Evolutionary conservation across 2,329 filamentous ascomycete species (phyloP).

Genomic region (Fusarium virguliforme): DNA sequence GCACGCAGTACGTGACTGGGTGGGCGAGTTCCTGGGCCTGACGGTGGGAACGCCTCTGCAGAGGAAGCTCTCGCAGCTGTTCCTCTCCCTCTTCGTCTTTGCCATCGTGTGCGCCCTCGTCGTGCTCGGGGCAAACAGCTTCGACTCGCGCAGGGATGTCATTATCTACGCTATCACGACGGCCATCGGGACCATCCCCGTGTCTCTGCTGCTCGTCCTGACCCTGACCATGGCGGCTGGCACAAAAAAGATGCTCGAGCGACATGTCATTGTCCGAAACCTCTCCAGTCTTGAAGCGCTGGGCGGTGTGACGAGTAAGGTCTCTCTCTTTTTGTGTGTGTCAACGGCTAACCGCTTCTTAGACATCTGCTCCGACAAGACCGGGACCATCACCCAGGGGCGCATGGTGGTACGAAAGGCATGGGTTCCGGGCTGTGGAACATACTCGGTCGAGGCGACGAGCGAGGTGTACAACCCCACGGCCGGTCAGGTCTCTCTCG

Average conservation of each 20-base stretch:
- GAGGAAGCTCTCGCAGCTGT: slow-evolving; percentile 77
- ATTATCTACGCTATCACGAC: slow-evolving; percentile 60
- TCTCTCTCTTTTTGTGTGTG: neutral
- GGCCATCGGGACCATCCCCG: slow-evolving; percentile 63
- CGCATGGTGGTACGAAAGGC: slow-evolving; percentile 52
- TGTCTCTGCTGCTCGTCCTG: slow-evolving; percentile 64
- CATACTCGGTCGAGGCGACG: slow-evolving; percentile 53
- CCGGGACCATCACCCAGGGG: slow-evolving; percentile 56
- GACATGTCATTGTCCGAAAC: slow-evolving; percentile 66
- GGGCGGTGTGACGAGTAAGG: slow-evolving; percentile 64
- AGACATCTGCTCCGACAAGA: slow-evolving; percentile 55
- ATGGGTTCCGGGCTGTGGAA: slow-evolving; percentile 53
- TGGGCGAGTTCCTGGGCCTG: slow-evolving; percentile 62
- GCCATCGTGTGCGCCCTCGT: slow-evolving; percentile 43
- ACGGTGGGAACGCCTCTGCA: slow-evolving; percentile 77
- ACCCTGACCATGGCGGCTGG: slow-evolving; percentile 70
- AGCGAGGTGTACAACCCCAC: slow-evolving; percentile 54
- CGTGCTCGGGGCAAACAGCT: slow-evolving; percentile 47
- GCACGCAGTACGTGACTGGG: slow-evolving; percentile 27
- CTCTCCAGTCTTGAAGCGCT: slow-evolving; percentile 65
- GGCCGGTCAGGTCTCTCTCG: slow-evolving; percentile 44
- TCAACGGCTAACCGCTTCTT: slow-evolving; percentile 13
- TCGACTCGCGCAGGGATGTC: slow-evolving; percentile 55
- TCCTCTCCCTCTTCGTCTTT: slow-evolving; percentile 66
- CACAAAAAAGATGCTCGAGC: slow-evolving; percentile 64